Base-by-base conservation (phyloP, 768 basidiomycete species). In the Leccinum disarticulatum region DNA sequence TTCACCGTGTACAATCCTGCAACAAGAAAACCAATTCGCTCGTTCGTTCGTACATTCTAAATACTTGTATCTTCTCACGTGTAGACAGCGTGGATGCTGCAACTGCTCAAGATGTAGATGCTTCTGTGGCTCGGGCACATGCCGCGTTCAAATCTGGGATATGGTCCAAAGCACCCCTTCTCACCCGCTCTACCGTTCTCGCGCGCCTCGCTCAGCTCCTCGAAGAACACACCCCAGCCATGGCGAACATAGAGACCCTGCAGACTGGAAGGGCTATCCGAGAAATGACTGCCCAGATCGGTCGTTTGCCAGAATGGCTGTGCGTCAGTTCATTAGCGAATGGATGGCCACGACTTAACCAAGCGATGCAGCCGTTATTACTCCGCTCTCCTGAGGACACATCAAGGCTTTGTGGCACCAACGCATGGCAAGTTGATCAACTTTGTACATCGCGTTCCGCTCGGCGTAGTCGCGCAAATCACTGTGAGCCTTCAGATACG, bases 391-490 rank as follows among this genome's bases (percentile, higher is more conserved):
- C 68, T 92, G 48, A 77, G 91, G 51, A 93, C 91, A 2, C 80
- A 83, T 48, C 85, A 87, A 69, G 77, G 72, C 15, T 87, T 84
- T 61, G 80, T 93, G 17, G 85, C 88, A 14, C 93, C 91, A 3
- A 90, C 90, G 0, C 87, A 91, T 65, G 93, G 93, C 0, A 84
- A 83, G 55, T 71, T 94, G 41, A 74, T 93, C 36, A 94, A 93
- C 67, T 87, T 90, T 70, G 87, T 94, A 6, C 82, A 85, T 52
- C 82, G 93, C 14, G 79, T 91, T 11, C 91, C 93, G 1, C 80
- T 95, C 1, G 93, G 93, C 11, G 92, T 93, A n/a, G 90, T 93
- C 41, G 92, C 87, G 1, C 91, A 94, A 69, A 90, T 95, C 27
- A 93, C 90, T 14, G 91, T 91, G 58, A 70, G 81, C 57, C 4